phyloP scores from a whole-genome alignment of 176 grass and related monocot species.

The Leersia perrieri region DNA sequence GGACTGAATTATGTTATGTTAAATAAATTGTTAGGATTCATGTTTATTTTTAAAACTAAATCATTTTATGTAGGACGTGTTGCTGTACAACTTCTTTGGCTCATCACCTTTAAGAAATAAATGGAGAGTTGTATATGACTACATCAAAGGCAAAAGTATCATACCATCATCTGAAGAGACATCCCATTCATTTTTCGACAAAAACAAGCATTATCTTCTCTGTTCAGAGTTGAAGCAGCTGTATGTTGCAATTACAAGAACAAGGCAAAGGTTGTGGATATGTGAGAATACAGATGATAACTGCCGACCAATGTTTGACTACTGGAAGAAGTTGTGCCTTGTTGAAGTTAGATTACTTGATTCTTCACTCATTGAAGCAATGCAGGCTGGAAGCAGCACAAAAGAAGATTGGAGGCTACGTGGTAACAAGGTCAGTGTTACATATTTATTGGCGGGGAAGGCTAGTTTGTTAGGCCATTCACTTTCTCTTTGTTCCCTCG shows the following conservation, averaged over 20 bases:
- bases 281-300: conserved; percentile 73
- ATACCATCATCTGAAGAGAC: conserved; percentile 30
- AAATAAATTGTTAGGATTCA: not conserved
- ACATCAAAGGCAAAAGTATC: conserved; percentile 57
- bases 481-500: not conserved
- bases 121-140: conserved; percentile 81
- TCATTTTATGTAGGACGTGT: conserved; percentile 60
- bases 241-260: conserved; percentile 89
- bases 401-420: conserved; percentile 77
- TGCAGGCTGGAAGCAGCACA: conserved; percentile 61
- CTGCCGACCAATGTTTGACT: conserved; percentile 75
- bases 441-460: conserved; percentile 5
- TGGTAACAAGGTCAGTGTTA: conserved; percentile 63
- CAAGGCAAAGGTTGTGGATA: conserved; percentile 86
- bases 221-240: conserved; percentile 96
- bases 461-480: not conserved
- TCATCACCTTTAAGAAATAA: conserved; percentile 65
- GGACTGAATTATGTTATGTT: not conserved
- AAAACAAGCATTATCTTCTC: conserved; percentile 59
- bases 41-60: not conserved
- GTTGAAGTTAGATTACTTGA: conserved; percentile 69
- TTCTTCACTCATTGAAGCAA: conserved; percentile 56
- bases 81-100: conserved; percentile 85
- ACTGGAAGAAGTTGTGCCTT: conserved; percentile 85
- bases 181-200: conserved; percentile 54